phyloP scores from a whole-genome alignment of 2,329 filamentous ascomycete genomes.

The Endoconidiophora polonica region DNA sequence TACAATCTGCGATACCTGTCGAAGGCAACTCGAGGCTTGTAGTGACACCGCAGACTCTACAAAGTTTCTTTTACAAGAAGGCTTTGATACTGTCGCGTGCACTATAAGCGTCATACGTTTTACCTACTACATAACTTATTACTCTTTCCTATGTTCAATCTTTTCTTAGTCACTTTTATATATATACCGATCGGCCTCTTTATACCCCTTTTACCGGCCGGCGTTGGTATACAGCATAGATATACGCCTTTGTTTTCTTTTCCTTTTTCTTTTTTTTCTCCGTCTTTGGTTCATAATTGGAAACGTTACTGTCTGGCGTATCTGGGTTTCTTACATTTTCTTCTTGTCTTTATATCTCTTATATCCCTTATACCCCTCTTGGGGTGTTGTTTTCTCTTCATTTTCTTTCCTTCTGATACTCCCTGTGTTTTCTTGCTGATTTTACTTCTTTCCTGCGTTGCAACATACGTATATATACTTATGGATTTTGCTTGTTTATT shows the following conservation, averaged over 20 bases:
- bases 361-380: not conserved
- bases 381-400: not conserved
- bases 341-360: not conserved
- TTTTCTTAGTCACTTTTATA: not conserved
- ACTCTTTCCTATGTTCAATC: constrained; percentile 3
- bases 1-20: not conserved
- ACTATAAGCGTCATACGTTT: not conserved
- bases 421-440: not conserved
- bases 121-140: constrained; percentile 1
- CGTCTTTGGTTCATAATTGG: no score
- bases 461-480: not conserved
- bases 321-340: not conserved
- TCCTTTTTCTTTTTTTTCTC: not conserved
- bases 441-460: not conserved
- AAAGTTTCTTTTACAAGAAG: not conserved
- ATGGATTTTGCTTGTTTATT: not conserved
- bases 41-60: not conserved
- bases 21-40: not conserved
- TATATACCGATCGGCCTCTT: not conserved
- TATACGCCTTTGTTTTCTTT: not conserved
- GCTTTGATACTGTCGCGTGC: not conserved
- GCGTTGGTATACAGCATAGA: no score
- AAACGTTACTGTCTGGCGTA: not conserved
- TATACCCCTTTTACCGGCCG: no score
- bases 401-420: not conserved